Evolutionary conservation across 331 rosid genomes (phyloP), one percentile per base, ranked within the genome.

Genomic region (Rosa hybrid): DNA sequence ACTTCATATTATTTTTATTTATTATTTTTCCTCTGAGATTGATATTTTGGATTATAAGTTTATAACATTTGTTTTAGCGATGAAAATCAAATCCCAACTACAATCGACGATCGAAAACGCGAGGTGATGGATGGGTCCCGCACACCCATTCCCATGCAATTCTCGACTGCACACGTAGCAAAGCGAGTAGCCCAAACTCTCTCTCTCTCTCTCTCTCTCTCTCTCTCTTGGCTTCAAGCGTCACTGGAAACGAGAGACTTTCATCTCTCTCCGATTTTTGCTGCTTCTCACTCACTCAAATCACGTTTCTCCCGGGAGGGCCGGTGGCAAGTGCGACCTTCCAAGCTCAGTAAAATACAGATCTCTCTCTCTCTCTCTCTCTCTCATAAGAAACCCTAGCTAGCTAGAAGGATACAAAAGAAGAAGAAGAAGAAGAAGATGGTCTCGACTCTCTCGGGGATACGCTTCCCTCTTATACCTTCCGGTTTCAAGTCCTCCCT

Each of bases 371-470:
- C 39, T 34, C 39, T 34, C 39, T 3, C 39, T 34, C 39, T 34
- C 39, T 34, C 76, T 79, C 78, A 12, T 21, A 27, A 4, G 8
- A 16, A 34, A 49, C 60, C 51, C 68, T 74, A 11, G 39, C 39
- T 34, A 34, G 7, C 39, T 34, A 34, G 7, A 71, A 48, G 11
- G 16, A 46, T 45, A 53, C 20, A 38, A 13, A 10, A 8, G 68
- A 23, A 1, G 20, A 27, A 27, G 70, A 30, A 34, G 45, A 59
- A 23, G 12, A 23, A 2, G 30, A 80, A 81, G 50, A 92, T 95
- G 98, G 96, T 87, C 79, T 91, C 83, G 34, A 91, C 98, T 1
- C 56, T 90, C 71, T 86, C 94, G 4, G 98, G 96, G 60, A 86
- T 95, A 57, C 93, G 94, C 39, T 83, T 91, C 79, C 92, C 96